Percentiles rank a stretch among this genome's conserved stretches.
phyloP scores from a whole-genome alignment of 345 rosid species.

The Gynandropsis gynandra region DNA sequence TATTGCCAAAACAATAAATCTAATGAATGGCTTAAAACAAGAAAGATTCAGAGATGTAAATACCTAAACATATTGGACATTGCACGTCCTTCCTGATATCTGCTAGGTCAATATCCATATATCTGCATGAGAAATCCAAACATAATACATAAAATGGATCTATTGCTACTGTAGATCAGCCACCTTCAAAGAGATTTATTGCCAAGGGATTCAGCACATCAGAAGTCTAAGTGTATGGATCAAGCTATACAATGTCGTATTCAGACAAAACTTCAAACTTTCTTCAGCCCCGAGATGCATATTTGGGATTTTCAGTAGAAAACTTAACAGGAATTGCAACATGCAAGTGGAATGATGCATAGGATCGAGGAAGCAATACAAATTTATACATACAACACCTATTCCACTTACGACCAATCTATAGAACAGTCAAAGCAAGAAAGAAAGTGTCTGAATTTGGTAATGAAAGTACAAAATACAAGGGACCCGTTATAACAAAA shows the following conservation, averaged over 20 bases:
- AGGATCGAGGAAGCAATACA: constrained; percentile 9
- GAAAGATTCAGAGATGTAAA: constrained; percentile 16
- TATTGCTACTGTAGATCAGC: not conserved
- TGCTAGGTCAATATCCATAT: constrained; percentile 48
- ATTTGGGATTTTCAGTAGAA: constrained; percentile 1
- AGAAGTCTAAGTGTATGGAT: not conserved
- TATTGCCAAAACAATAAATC: not conserved
- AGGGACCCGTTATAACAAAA: constrained; percentile 1
- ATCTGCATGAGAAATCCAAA: constrained; percentile 47
- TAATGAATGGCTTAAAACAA: constrained; percentile 2
- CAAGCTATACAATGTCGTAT: constrained; percentile 7
- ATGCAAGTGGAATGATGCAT: constrained; percentile 33
- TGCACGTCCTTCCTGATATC: constrained; percentile 78
- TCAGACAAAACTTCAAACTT: not conserved
- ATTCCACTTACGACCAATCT: constrained; percentile 12
- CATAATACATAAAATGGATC: not conserved
- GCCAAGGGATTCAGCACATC: constrained; percentile 5
- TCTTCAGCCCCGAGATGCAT: not conserved
- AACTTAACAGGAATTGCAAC: constrained; percentile 19
- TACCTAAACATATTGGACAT: constrained; percentile 94
- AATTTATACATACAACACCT: constrained; percentile 4
- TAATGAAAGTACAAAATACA: constrained; percentile 7
- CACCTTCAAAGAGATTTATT: constrained; percentile 1
- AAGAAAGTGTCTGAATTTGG: constrained; percentile 13
- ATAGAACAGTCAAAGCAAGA: constrained; percentile 19